phyloP scores from a whole-genome alignment of 2,329 filamentous ascomycete species.

The Calonectria montana region DNA sequence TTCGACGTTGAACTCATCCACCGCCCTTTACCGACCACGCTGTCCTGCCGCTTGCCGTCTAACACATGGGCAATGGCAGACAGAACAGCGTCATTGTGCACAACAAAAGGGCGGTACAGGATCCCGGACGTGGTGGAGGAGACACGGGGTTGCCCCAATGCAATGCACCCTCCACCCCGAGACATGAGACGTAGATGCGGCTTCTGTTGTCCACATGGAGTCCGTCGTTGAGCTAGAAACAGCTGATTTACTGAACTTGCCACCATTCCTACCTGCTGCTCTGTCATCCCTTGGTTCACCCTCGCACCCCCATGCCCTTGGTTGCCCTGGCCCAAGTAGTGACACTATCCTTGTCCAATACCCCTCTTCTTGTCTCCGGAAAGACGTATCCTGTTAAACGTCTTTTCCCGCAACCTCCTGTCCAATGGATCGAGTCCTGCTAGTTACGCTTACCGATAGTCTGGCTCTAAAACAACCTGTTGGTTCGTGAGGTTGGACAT shows the following conservation, averaged over 20 bases:
- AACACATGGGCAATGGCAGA: neutral
- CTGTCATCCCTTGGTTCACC: neutral
- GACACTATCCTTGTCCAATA: slow-evolving; percentile 4
- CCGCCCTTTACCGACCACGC: neutral
- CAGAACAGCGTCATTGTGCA: neutral
- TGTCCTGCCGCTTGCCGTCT: neutral
- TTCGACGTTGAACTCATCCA: neutral
- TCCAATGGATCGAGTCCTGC: neutral
- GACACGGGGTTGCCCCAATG: neutral
- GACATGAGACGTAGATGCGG: neutral
- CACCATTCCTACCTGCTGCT: neutral
- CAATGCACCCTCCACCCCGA: neutral
- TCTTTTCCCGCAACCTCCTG: slow-evolving; percentile 2
- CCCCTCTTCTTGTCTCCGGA: neutral
- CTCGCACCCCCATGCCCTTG: neutral
- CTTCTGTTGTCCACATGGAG: neutral
- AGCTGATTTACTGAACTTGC: neutral
- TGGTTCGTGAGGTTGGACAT: slow-evolving; percentile 15
- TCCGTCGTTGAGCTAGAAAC: slow-evolving; percentile 3
- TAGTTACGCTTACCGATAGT: slow-evolving; percentile 22
- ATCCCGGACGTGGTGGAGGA: neutral
- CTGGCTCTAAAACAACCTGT: slow-evolving; percentile 15
- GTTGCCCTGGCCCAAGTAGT: neutral
- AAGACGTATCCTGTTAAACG: neutral
- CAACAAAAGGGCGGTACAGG: neutral